Conservation (phyloP, 441 rosid species). For the Corymbia calophylla region DNA sequence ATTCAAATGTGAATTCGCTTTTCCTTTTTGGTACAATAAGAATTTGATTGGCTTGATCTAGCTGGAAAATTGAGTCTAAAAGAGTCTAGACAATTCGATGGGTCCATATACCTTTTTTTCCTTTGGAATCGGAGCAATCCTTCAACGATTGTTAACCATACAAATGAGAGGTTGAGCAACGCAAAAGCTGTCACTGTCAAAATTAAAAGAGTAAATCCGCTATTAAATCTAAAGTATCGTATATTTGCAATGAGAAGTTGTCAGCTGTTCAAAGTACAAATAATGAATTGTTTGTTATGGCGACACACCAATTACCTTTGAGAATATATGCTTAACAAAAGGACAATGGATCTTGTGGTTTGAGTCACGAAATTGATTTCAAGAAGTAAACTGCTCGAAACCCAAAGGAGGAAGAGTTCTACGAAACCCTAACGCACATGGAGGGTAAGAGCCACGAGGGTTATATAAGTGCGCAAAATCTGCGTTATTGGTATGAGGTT, state of each 20-base stretch:
- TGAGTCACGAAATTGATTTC: neutral
- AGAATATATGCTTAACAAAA: neutral
- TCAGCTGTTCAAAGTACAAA: neutral
- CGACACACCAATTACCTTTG: neutral
- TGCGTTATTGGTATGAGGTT: neutral
- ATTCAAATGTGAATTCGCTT: neutral
- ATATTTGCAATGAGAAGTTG: neutral
- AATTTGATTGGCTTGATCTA: neutral
- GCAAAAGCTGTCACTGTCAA: neutral
- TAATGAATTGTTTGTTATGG: neutral
- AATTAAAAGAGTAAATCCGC: neutral
- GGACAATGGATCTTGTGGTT: neutral
- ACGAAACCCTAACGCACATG: neutral
- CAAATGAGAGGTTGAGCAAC: neutral
- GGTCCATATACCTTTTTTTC: neutral
- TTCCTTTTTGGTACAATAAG: rapidly evolving
- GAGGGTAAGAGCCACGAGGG: neutral
- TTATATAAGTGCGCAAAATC: neutral
- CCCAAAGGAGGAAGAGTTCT: neutral
- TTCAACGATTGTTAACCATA: neutral
- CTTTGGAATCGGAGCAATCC: neutral
- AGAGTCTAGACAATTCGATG: neutral
- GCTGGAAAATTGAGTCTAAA: neutral
- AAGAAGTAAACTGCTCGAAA: neutral
- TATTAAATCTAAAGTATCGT: neutral